Conservation (phyloP, 2,329 filamentous ascomycete species). For the Anisogramma anomala region DNA sequence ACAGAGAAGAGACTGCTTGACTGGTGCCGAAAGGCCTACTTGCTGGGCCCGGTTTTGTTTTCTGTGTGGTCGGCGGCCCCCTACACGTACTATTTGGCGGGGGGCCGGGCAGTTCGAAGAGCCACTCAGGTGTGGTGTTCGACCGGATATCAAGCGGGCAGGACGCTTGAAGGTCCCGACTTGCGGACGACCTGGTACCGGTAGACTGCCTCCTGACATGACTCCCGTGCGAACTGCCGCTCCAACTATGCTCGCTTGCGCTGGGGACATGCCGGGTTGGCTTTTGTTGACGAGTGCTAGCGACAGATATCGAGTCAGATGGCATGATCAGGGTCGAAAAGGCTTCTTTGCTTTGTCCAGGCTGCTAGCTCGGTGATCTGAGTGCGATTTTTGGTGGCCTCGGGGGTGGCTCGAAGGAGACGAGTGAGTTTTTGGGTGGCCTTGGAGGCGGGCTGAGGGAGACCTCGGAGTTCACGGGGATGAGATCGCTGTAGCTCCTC, state of each 20-base stretch:
- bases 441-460: slow-evolving; percentile 20
- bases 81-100: neutral
- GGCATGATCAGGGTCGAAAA: neutral
- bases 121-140: neutral
- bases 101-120: neutral
- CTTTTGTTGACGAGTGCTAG: neutral
- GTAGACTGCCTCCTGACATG: neutral
- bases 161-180: neutral
- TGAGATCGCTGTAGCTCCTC: slow-evolving; percentile 27
- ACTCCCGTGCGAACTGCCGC: neutral
- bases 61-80: neutral
- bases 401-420: slow-evolving; percentile 19
- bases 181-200: neutral
- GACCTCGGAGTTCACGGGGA: slow-evolving; percentile 25
- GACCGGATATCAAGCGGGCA: slow-evolving; percentile 1
- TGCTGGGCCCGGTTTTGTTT: neutral
- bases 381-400: slow-evolving; percentile 20
- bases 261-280: neutral
- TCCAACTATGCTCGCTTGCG: neutral
- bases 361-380: slow-evolving; percentile 16
- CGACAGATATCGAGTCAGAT: slow-evolving; percentile 9
- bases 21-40: neutral
- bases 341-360: neutral
- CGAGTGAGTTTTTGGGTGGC: slow-evolving; percentile 18
- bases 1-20: neutral